These are phyloP conservation scores for Paecilomyces dactylethromorphus DNA, from an alignment of 2,329 filamentous ascomycete genomes.

Conservation along the genomic window DNA sequence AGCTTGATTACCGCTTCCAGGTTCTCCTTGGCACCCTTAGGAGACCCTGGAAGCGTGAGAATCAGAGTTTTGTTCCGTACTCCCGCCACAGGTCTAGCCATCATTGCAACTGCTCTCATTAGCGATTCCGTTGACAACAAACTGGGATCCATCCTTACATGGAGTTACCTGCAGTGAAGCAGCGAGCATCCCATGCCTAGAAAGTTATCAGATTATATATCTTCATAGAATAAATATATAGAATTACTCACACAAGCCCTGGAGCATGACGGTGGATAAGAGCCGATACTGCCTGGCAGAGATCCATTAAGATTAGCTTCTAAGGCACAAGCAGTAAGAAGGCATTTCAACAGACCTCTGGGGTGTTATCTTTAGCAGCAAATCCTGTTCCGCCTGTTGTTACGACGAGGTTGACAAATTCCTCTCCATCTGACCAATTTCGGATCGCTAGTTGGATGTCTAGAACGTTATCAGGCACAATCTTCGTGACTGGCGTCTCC, in stretches of 20 bases:
- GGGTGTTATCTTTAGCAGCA: constrained; percentile 74
- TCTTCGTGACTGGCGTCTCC: constrained; percentile 61
- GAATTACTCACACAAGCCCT: constrained; percentile 62
- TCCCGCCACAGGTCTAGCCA: constrained; percentile 89
- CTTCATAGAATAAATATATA: constrained; percentile 1
- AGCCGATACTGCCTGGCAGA: constrained; percentile 62
- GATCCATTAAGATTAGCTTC: constrained; percentile 12
- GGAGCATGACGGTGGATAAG: constrained; percentile 80
- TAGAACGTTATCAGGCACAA: constrained; percentile 69
- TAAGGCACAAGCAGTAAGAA: constrained; percentile 6
- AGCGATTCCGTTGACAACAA: constrained; percentile 9
- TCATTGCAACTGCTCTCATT: constrained; percentile 71
- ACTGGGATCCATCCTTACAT: constrained; percentile 54
- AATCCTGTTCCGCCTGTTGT: constrained; percentile 95
- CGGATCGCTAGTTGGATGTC: constrained; percentile 70
- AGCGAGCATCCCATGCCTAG: constrained; percentile 82
- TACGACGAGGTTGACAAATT: constrained; percentile 66
- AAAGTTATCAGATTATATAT: constrained; percentile 13
- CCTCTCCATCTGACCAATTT: constrained; percentile 63
- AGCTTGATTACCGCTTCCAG: constrained; percentile 80
- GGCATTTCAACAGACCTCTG: constrained; percentile 57
- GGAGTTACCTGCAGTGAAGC: constrained; percentile 80
- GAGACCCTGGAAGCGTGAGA: constrained; percentile 85
- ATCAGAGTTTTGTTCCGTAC: constrained; percentile 76
- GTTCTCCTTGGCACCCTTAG: constrained; percentile 92